phyloP scores from a whole-genome alignment of 352 stramenopile genomes.

The Phytophthora pistaciae region DNA sequence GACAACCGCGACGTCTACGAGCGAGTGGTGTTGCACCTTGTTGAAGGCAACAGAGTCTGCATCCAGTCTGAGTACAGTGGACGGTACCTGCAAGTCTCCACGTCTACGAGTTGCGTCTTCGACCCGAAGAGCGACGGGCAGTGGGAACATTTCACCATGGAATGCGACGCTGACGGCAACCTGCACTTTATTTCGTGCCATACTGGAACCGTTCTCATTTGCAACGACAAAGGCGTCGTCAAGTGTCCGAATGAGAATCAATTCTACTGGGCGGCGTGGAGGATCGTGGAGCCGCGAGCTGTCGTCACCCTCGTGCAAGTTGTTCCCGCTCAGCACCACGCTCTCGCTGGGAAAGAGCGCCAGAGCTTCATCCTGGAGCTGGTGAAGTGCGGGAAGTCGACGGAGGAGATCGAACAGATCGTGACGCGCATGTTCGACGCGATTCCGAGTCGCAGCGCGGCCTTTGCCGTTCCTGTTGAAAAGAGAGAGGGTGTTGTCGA shows the following conservation, averaged over 20 bases:
- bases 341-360: neutral
- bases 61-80: slow-evolving; percentile 22
- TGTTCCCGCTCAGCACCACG: neutral
- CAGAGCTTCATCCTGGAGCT: neutral
- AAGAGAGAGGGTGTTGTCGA: neutral
- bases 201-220: slow-evolving; percentile 12
- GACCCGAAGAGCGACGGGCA: slow-evolving; percentile 11
- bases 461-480: neutral
- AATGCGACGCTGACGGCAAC: slow-evolving; percentile 9
- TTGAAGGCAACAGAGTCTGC: slow-evolving; percentile 17
- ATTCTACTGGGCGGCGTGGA: neutral
- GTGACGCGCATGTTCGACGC: neutral
- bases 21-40: slow-evolving; percentile 15
- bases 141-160: slow-evolving; percentile 15
- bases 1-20: slow-evolving; percentile 24
- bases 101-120: slow-evolving; percentile 16
- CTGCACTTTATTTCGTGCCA: slow-evolving; percentile 2
- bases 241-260: slow-evolving; percentile 11
- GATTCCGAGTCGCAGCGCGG: neutral
- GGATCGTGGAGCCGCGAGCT: neutral
- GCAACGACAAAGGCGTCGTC: slow-evolving; percentile 5
- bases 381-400: neutral
- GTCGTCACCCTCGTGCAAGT: neutral
- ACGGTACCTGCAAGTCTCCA: slow-evolving; percentile 6
- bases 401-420: neutral